These are phyloP conservation scores for Rosa hybrid DNA, from an alignment of 331 rosid genomes.

Conservation along the genomic window DNA sequence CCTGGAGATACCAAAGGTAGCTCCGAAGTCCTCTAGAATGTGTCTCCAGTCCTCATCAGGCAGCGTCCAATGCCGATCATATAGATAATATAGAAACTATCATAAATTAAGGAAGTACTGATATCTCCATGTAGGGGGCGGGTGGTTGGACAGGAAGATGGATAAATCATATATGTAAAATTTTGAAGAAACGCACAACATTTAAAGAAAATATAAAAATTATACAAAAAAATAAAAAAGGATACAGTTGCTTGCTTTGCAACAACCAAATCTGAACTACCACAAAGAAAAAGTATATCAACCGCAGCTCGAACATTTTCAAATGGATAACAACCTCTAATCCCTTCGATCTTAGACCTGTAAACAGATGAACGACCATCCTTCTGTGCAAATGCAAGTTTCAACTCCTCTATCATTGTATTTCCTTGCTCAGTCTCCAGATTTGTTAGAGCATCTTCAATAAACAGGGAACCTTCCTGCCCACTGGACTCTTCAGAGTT, in stretches of 20 bases:
- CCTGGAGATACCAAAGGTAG: conserved; percentile 71
- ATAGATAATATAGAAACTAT: conserved; percentile 89
- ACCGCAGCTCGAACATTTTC: conserved; percentile 77
- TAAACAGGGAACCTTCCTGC: conserved; percentile 72
- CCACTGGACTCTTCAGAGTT: conserved; percentile 59
- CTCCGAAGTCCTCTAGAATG: conserved; percentile 81
- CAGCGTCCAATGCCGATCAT: conserved; percentile 87
- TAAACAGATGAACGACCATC: conserved; percentile 47
- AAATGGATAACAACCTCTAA: conserved; percentile 78
- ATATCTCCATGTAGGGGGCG: not conserved
- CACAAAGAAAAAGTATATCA: conserved; percentile 78
- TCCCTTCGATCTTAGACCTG: conserved; percentile 55
- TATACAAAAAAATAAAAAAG: conserved; percentile 23
- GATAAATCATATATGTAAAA: not conserved
- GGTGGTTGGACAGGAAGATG: conserved; percentile 5
- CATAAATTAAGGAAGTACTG: conserved; percentile 48
- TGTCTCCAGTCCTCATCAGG: conserved; percentile 85
- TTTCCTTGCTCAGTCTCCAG: conserved; percentile 66
- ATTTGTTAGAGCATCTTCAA: conserved; percentile 87
- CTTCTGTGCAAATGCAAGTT: conserved; percentile 63
- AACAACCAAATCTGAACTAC: conserved; percentile 80
- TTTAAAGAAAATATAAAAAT: conserved; percentile 1
- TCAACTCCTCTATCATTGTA: conserved; percentile 56
- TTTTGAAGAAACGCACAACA: conserved; percentile 11
- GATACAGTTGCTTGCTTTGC: conserved; percentile 99